Base-by-base conservation (phyloP, 768 basidiomycete species). In the Amanita rubescens region DNA sequence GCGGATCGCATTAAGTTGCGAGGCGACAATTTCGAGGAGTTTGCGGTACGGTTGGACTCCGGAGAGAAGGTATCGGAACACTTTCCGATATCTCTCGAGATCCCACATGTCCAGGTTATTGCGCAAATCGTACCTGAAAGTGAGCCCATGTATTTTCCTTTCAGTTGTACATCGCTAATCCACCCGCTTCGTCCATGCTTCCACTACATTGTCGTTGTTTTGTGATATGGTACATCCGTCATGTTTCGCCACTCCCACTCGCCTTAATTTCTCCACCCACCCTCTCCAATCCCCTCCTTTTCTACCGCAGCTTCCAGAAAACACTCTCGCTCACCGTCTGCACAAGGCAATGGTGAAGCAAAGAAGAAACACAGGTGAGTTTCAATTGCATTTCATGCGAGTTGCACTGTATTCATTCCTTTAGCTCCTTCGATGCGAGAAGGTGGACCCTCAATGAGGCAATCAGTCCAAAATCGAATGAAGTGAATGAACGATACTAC, bases 401-500 rank as follows among this genome's bases (percentile, higher is more conserved):
- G 27, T 30, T 30, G 41, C 17, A 20, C 41, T 20, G 41, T 17
- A 43, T 43, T 20, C 22, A 24, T 43, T 43, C 41, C 41, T 43
- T 43, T 43, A 43, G 41, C 41, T 17, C 5, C 41, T 19, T 43
- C 41, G 27, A 3, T 3, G 8, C 27, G 27, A 55, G 9, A 14
- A 49, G 37, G 22, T 55, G 46, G 53, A 38, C 53, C 34, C 27
- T 55, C 47, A 55, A 55, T 19, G 47, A 48, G 17, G 53, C 19
- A 20, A 55, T 55, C 46, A 9, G n/a, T n/a, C 27, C 35, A 41
- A 20, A n/a, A n/a, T n/a, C n/a, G 19, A 4, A 19, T 43, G 56
- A 57, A 43, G 42, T 41, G 41, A 24, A 12, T 44, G 32, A 38
- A 30, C 49, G 45, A 45, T 48, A 57, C 34, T 57, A 55, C 50